Percentiles rank a stretch among this genome's conserved stretches.
phyloP scores from a whole-genome alignment of 2,329 filamentous ascomycete species.

The Fusarium sambucinum region DNA sequence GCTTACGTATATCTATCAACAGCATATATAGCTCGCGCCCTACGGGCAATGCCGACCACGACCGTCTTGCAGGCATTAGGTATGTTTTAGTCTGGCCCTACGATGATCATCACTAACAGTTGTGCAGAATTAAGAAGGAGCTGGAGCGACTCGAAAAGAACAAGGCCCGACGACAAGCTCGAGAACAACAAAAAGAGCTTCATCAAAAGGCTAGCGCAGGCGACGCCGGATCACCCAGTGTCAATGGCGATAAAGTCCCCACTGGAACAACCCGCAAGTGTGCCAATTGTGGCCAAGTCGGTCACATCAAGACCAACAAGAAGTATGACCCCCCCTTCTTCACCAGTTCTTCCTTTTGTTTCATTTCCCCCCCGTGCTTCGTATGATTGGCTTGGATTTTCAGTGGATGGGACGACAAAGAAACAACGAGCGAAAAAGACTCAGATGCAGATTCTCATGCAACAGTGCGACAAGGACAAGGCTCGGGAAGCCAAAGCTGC shows the following conservation, averaged over 20 bases:
- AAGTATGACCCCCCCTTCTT: conserved; percentile 71
- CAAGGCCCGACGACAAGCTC: conserved; percentile 87
- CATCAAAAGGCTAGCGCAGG: conserved; percentile 60
- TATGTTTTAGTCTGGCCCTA: conserved; percentile 39
- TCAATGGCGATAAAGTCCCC: conserved; percentile 63
- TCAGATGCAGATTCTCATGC: conserved; percentile 38
- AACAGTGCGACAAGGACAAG: conserved; percentile 43
- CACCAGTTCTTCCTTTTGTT: conserved; percentile 20
- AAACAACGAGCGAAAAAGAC: conserved; percentile 37
- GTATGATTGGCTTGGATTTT: conserved; percentile 53
- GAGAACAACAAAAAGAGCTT: conserved; percentile 87
- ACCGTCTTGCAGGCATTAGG: conserved; percentile 61
- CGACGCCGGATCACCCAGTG: conserved; percentile 65
- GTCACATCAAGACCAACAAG: conserved; percentile 99
- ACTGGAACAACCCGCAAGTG: conserved; percentile 88
- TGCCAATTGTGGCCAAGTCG: conserved; percentile 95
- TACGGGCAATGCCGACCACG: conserved; percentile 64
- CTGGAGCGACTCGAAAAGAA: conserved; percentile 89
- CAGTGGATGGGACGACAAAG: conserved; percentile 26
- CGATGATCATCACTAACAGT: conserved; percentile 28
- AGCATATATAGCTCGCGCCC: conserved; percentile 64
- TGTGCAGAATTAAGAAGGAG: conserved; percentile 67
- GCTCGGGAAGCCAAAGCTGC: conserved; percentile 32
- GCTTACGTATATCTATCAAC: conserved; percentile 57
- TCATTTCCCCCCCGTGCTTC: conserved; percentile 44